Evolutionary conservation across 352 stramenopile genomes (phyloP), one percentile per base, ranked within the genome.

Genomic region (Phytophthora pisi): DNA sequence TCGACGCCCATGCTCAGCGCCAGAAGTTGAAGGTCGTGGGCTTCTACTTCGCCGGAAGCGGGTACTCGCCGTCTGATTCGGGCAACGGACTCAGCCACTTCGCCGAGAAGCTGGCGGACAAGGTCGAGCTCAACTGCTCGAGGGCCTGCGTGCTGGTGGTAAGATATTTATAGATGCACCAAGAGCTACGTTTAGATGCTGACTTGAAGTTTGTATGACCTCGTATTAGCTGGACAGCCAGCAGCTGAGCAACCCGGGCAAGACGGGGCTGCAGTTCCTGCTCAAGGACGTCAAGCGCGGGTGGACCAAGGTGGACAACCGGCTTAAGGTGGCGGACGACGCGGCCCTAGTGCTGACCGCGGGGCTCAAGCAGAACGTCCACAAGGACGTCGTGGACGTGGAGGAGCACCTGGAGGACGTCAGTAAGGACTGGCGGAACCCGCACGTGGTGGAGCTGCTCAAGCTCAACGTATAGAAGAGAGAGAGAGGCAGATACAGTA

Each of bases 221-320:
- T 38, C 2, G 31, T 6, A 16, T 36, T 70, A 79, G 72, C 36
- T 94, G 28, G 84, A 93, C 56, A 77, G 66, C 34, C 57, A 81
- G 50, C 78, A 93, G 70, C 74, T 95, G 3, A 68, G 74, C n/a
- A 79, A 60, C 42, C 77, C 86, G 43, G 49, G 53, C 52, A 91
- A 88, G 68, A 75, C 63, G 6, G 84, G 71, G 24, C 58, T 95
- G 16, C 83, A 88, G 40, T 69, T 95, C 15, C 61, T 93, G 53
- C 77, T 91, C 2, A 92, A 93, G 77, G 86, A 95, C 75, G 74
- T 89, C 16, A 95, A 95, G 66, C 84, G 84, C 46, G 81, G 86
- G 49, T 95, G 86, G 86, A 81, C 74, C 34, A 74, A 74, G 38
- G 77, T 90, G 52, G 84, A 95, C 64, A 88, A 79, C 61, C 80